These are phyloP conservation scores for Ceratocystis smalleyi DNA, from an alignment of 2,329 filamentous ascomycete species.

Conservation along the genomic window DNA sequence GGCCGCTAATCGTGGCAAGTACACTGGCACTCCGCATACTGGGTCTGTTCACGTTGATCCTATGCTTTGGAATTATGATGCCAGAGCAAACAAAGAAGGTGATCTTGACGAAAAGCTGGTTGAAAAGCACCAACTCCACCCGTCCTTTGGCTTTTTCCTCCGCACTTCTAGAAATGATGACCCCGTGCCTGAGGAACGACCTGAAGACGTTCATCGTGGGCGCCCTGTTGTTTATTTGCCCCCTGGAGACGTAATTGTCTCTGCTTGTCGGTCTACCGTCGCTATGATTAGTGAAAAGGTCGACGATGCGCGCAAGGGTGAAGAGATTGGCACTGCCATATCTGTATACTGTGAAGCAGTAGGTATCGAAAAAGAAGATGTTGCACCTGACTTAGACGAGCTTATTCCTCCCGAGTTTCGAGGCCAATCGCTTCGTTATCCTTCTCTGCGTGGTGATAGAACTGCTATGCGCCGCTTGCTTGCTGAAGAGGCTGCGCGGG, in stretches of 20 bases:
- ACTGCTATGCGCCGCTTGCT: constrained; percentile 12
- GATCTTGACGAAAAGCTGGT: constrained; percentile 38
- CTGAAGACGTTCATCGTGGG: constrained; percentile 26
- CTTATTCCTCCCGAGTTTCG: constrained; percentile 20
- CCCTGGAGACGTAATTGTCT: constrained; percentile 31
- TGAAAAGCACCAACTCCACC: constrained; percentile 36
- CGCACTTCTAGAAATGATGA: constrained; percentile 32
- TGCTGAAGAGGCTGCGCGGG: constrained; percentile 2
- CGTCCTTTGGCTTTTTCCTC: constrained; percentile 38
- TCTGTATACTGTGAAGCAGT: constrained; percentile 27
- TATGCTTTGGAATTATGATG: constrained; percentile 38
- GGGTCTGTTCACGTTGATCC: constrained; percentile 40
- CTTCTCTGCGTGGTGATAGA: constrained; percentile 8
- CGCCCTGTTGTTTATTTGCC: constrained; percentile 36
- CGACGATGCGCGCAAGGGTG: constrained; percentile 24
- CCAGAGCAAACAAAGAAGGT: constrained; percentile 31
- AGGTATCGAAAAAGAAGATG: constrained; percentile 19
- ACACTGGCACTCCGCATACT: constrained; percentile 38
- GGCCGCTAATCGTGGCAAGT: constrained; percentile 34
- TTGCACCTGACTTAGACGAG: constrained; percentile 21
- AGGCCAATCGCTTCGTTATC: constrained; percentile 14
- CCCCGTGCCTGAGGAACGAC: constrained; percentile 20
- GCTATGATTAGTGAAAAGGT: constrained; percentile 25
- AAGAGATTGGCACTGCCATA: constrained; percentile 25
- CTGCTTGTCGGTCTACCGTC: constrained; percentile 33